A percentile compares a stretch with the other conserved stretches of the same genome.
Conservation (phyloP, 495 filamentous ascomycete genomes). For the Penicillium coprophilum region DNA sequence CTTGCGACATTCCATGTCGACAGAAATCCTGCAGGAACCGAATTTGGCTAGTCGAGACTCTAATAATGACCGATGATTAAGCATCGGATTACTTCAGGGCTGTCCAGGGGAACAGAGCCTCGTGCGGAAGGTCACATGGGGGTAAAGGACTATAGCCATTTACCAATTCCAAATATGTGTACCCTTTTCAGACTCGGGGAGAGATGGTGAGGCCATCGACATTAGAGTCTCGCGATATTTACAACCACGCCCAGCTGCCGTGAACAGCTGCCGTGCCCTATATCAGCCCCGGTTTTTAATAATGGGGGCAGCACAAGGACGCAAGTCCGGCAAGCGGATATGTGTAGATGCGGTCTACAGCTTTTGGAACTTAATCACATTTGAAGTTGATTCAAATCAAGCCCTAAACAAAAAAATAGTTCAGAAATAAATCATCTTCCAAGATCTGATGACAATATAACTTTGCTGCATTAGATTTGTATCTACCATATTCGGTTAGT, state of each 20-base stretch:
- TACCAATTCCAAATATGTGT: conserved; percentile 4
- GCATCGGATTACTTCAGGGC: not conserved
- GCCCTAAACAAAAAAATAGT: not conserved
- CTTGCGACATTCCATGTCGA: not conserved
- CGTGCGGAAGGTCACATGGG: too few species aligned
- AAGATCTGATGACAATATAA: not conserved
- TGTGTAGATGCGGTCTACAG: not conserved
- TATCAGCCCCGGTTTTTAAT: not conserved
- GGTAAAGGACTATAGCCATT: not conserved
- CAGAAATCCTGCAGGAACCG: not conserved
- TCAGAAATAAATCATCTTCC: not conserved
- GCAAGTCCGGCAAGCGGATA: not conserved
- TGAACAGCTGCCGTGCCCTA: not conserved
- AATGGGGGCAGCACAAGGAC: not conserved
- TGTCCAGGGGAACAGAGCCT: not conserved
- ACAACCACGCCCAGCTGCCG: not conserved
- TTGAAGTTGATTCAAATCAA: not conserved
- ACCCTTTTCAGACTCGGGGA: not conserved
- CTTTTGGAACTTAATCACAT: not conserved
- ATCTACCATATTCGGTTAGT: not conserved
- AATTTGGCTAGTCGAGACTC: not conserved
- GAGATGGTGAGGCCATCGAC: not conserved
- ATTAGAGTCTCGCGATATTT: not conserved
- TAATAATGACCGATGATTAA: not conserved
- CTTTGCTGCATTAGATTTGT: not conserved